Evolutionary conservation across 1,139 yeast species (phyloP).

Genomic region (Kurtzmaniella quercitrusa): DNA sequence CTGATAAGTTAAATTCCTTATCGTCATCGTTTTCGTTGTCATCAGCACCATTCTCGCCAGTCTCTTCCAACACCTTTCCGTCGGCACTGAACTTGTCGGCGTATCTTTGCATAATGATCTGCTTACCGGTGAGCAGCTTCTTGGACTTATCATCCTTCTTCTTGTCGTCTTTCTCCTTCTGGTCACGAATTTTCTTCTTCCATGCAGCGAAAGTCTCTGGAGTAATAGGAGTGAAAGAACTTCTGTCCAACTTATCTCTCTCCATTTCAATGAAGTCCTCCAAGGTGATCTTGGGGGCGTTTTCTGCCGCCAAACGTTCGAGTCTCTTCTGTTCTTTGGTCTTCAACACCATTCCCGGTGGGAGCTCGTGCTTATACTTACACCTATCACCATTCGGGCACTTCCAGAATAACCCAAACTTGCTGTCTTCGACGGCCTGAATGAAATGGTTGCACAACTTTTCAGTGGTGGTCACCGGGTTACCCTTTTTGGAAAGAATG

Average conservation of each 20-base stretch:
- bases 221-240: conserved; percentile 83
- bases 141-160: conserved; percentile 41
- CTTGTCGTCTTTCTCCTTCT: conserved; percentile 51
- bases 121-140: conserved; percentile 68
- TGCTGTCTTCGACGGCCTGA: conserved; percentile 95
- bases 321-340: conserved; percentile 92
- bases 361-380: conserved; percentile 94
- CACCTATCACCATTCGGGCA: conserved; percentile 94
- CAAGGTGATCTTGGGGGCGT: conserved; percentile 84
- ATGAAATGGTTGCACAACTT: conserved; percentile 91
- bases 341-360: conserved; percentile 94
- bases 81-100: conserved; percentile 58
- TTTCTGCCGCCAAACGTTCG: conserved; percentile 81
- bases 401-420: conserved; percentile 98
- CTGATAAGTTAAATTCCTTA: conserved; percentile 70
- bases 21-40: conserved; percentile 44
- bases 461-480: conserved; percentile 90
- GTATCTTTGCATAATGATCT: conserved; percentile 71
- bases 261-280: conserved; percentile 96
- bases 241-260: conserved; percentile 76
- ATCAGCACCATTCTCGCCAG: conserved; percentile 42
- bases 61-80: conserved; percentile 41
- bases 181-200: conserved; percentile 67
- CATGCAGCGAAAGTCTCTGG: conserved; percentile 77
- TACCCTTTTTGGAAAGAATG: conserved; percentile 88